Evolutionary conservation across 208 protist species (phyloP).

Genomic region (Angomonas ambiguus): DNA sequence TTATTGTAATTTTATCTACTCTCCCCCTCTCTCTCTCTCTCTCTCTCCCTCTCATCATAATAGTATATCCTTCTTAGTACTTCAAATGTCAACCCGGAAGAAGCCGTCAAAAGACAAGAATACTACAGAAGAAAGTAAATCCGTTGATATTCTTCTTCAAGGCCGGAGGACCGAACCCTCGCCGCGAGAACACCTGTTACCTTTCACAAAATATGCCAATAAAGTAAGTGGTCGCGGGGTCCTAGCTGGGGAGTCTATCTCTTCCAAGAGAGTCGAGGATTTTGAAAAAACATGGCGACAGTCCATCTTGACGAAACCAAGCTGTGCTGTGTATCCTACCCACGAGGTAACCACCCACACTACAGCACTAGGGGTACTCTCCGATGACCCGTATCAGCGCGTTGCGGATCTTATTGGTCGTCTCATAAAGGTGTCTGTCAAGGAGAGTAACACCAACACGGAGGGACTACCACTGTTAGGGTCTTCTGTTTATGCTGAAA

Average conservation of each 20-base stretch:
- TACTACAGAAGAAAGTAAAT: not conserved
- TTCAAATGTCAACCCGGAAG: not conserved
- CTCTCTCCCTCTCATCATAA: not conserved
- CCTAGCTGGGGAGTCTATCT: not conserved
- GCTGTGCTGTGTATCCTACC: not conserved
- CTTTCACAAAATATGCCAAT: not conserved
- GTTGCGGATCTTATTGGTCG: no score
- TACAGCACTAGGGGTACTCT: no score
- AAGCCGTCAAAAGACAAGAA: not conserved
- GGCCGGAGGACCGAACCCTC: not conserved
- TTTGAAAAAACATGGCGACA: not conserved
- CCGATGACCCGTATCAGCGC: no score
- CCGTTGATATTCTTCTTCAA: not conserved
- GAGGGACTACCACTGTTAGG: not conserved
- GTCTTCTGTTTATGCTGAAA: conserved; percentile 6
- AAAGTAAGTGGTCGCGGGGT: not conserved
- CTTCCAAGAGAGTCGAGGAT: not conserved
- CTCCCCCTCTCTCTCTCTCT: conserved; percentile 3
- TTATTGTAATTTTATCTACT: not conserved
- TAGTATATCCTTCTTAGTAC: not conserved
- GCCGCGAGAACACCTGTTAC: not conserved
- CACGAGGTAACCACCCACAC: no score
- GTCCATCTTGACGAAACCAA: no score
- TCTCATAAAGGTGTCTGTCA: no score
- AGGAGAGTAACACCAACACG: not conserved